phyloP scores from a whole-genome alignment of 371 early-diverging fungal genomes.

The Apophysomyces trapeziformis region DNA sequence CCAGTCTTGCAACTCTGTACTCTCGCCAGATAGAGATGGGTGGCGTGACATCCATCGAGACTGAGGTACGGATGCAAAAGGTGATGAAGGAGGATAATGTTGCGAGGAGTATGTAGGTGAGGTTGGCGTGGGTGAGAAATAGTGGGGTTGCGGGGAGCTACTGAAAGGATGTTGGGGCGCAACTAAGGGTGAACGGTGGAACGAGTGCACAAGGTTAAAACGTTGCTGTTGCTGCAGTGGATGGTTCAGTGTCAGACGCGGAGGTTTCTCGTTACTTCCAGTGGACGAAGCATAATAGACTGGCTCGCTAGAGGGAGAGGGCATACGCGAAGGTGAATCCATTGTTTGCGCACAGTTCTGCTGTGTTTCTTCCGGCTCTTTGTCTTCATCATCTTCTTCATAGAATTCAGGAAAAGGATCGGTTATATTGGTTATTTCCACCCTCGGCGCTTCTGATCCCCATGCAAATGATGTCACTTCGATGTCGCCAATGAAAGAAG shows the following conservation, averaged over 20 bases:
- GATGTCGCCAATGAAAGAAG: conserved; percentile 86
- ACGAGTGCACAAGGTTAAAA: conserved; percentile 46
- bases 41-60: conserved; percentile 5
- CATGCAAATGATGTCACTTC: conserved; percentile 82
- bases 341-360: background rate
- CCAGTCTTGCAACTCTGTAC: conserved; percentile 38
- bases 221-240: conserved; percentile 41
- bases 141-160: conserved; percentile 15
- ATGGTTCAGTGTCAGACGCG: conserved; percentile 17
- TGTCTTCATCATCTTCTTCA: conserved; percentile 38
- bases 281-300: background rate
- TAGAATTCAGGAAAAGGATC: conserved; percentile 94
- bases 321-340: background rate
- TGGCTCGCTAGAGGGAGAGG: conserved; percentile 19
- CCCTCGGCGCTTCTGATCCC: conserved; percentile 79
- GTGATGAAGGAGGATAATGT: conserved; percentile 9
- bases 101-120: conserved; percentile 21
- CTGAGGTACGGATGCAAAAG: conserved; percentile 6
- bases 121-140: conserved; percentile 25
- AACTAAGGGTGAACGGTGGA: conserved; percentile 56
- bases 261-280: conserved; percentile 8
- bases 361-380: conserved; percentile 16
- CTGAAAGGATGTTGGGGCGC: conserved; percentile 56
- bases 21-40: background rate
- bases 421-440: conserved; percentile 83